Base-by-base conservation (phyloP, 2,329 filamentous ascomycete genomes). In the Davidsoniella virescens region DNA sequence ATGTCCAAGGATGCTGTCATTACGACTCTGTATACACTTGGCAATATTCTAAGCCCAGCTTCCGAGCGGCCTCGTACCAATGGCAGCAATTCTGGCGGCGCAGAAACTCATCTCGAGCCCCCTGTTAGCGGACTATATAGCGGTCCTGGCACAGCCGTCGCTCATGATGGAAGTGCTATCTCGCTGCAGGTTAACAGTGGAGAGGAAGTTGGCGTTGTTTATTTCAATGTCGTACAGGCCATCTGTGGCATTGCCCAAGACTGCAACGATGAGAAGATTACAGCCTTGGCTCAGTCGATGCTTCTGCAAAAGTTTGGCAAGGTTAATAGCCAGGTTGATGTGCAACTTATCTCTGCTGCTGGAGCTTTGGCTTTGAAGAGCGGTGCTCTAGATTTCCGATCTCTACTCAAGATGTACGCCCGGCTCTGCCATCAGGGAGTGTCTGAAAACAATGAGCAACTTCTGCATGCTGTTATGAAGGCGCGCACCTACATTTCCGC, bases 281-380 rank as follows among this genome's bases (percentile, higher is more conserved):
- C 84, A 5, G 88, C 88, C 4, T 70, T 98, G 48, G 90, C 88
- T 2, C 84, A 95, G 58, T 93, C 87, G 1, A 95, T 98, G 80
- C 76, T 99, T 20, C 67, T 94, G n/a, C 92, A 98, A 61, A 96
- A 98, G 64, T 76, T 96, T 52, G 81, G 83, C 54, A 90, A 92
- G 64, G 78, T 95, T 50, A 92, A 78, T 59, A 72, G 76, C 53
- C 69, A 75, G 4, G 84, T 95, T 2, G 88, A 96, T 67, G 80
- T 83, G 26, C 82, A 82, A 50, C 92, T 98, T 53, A 82, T 96
- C 50, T 78, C 77, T 14, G 87, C 93, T 54, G 80, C 87, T 5
- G 87, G 87, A 7, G 71, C 77, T 5, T 68, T 98, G 50, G 83
- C 87, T 29, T 68, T 92, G 4, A 80, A 76, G 57, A 87, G 85